Percentiles rank a stretch among this genome's conserved stretches.
Evolutionary conservation across 2,329 filamentous ascomycete genomes (phyloP).

Genomic region (Fusarium avenaceum): DNA sequence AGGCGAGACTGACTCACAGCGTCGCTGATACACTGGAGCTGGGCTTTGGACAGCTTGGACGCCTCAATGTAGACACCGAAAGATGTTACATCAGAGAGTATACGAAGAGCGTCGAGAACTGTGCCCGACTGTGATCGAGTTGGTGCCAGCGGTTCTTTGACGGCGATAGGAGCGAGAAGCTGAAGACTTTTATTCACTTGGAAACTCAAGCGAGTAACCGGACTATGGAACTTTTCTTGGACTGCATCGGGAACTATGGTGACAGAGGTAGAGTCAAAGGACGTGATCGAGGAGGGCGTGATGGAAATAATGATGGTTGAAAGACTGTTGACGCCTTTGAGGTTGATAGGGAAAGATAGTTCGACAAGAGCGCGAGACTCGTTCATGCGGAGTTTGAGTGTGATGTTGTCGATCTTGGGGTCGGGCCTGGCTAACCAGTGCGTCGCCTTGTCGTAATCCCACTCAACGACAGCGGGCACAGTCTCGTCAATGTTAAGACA

Average conservation of each 20-base stretch:
- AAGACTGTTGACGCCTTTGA: slow-evolving; percentile 23
- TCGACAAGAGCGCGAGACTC: slow-evolving; percentile 1
- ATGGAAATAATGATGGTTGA: slow-evolving; percentile 10
- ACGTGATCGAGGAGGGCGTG: slow-evolving; percentile 25
- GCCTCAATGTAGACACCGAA: slow-evolving; percentile 32
- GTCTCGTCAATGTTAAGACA: slow-evolving; percentile 27
- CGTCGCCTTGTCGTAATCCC: slow-evolving; percentile 11
- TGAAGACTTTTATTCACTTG: not conserved
- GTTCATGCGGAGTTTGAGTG: slow-evolving; percentile 4
- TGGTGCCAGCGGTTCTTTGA: slow-evolving; percentile 19
- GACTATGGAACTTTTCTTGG: slow-evolving; percentile 18
- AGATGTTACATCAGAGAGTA: slow-evolving; percentile 7
- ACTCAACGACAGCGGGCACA: slow-evolving; percentile 17
- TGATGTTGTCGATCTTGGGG: slow-evolving; percentile 23
- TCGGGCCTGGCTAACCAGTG: slow-evolving; percentile 25
- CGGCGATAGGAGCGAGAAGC: slow-evolving; percentile 1
- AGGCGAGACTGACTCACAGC: slow-evolving; percentile 7
- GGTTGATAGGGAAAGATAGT: slow-evolving; percentile 21
- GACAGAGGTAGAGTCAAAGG: slow-evolving; percentile 6
- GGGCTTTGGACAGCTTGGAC: slow-evolving; percentile 20
- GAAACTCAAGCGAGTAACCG: slow-evolving; percentile 6
- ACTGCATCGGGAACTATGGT: not conserved
- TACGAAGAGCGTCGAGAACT: slow-evolving; percentile 31
- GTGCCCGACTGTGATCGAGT: slow-evolving; percentile 24
- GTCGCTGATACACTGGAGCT: slow-evolving; percentile 25